Conservation (phyloP, 106 monocot genomes). For the Apostasia ramifera region DNA sequence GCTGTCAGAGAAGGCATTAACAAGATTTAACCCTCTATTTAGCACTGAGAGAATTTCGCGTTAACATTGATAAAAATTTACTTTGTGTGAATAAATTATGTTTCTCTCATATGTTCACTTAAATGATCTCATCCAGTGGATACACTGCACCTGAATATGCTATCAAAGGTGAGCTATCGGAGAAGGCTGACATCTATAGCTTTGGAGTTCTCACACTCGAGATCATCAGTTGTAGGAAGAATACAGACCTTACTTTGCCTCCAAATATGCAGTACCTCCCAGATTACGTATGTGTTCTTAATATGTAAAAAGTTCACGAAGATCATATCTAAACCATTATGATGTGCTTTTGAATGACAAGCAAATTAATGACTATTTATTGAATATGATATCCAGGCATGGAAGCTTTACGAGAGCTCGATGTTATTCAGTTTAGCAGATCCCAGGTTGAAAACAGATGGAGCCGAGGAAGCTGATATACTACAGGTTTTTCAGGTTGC, state of each 20-base stretch:
- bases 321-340: neutral
- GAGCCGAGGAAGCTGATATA: constrained; percentile 17
- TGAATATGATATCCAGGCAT: constrained; percentile 38
- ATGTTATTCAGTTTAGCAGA: constrained; percentile 25
- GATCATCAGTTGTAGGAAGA: constrained; percentile 41
- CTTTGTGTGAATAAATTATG: no score
- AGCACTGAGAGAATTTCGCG: no score
- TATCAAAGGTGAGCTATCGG: constrained; percentile 50
- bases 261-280: constrained; percentile 58
- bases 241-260: constrained; percentile 40
- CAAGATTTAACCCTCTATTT: no score
- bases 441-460: constrained; percentile 23
- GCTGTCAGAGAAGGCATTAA: constrained; percentile 53
- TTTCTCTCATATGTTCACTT: neutral
- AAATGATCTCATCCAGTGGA: constrained; percentile 18
- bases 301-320: no score
- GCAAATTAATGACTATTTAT: no score
- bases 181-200: constrained; percentile 59
- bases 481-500: constrained; percentile 30
- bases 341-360: no score
- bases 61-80: no score
- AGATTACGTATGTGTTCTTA: constrained; percentile 32
- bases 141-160: constrained; percentile 66
- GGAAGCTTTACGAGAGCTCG: constrained; percentile 43
- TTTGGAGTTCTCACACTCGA: constrained; percentile 55